Evolutionary conservation across 2,329 filamentous ascomycete genomes (phyloP).

Genomic region (Geoglossum cookeanum): DNA sequence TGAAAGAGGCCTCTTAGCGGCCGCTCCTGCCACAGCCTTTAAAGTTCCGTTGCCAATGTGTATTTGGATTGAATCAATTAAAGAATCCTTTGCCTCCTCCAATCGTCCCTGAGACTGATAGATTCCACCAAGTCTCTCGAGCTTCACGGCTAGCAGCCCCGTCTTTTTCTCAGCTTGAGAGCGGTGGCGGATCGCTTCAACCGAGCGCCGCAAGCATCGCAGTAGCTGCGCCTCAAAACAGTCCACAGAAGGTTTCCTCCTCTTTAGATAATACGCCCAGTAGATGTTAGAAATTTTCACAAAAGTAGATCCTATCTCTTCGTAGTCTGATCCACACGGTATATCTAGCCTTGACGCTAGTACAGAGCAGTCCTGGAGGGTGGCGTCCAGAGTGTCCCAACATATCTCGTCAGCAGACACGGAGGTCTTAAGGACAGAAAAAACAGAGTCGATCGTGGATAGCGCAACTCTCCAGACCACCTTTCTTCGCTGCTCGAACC

Average conservation of each 20-base stretch:
- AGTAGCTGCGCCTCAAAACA: slow-evolving; percentile 27
- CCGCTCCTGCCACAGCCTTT: slow-evolving; percentile 29
- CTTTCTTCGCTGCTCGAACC: slow-evolving; percentile 41
- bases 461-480: slow-evolving; percentile 32
- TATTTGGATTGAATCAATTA: slow-evolving; percentile 40
- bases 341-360: slow-evolving; percentile 22
- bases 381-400: slow-evolving; percentile 27
- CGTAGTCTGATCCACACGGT: slow-evolving; percentile 12
- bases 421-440: slow-evolving; percentile 35
- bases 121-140: slow-evolving; percentile 46
- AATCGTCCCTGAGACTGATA: slow-evolving; percentile 33
- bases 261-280: slow-evolving; percentile 39
- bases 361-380: slow-evolving; percentile 35
- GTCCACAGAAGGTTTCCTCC: slow-evolving; percentile 27
- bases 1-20: slow-evolving; percentile 31
- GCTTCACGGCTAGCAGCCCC: slow-evolving; percentile 41
- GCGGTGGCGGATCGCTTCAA: slow-evolving; percentile 40
- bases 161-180: slow-evolving; percentile 35
- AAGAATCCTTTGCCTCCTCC: slow-evolving; percentile 37
- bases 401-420: slow-evolving; percentile 20
- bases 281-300: slow-evolving; percentile 55
- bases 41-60: slow-evolving; percentile 40
- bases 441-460: slow-evolving; percentile 38
- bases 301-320: slow-evolving; percentile 21
- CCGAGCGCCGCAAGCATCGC: slow-evolving; percentile 41